phyloP scores from a whole-genome alignment of 495 filamentous ascomycete species.

The Lasiosphaeria ovina region DNA sequence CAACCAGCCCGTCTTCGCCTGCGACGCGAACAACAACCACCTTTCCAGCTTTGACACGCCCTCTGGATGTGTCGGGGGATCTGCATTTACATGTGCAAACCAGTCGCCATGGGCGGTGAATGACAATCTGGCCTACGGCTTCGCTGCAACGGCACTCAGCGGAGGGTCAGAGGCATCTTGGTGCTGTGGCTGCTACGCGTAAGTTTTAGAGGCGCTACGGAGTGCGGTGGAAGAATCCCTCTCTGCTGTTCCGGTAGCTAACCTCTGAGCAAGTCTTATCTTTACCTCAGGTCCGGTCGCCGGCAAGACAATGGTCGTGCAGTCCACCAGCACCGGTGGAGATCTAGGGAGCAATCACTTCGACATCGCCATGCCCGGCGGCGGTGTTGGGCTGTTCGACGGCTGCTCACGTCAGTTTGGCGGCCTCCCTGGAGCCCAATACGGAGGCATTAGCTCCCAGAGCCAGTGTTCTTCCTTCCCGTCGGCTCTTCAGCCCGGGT shows the following conservation, averaged over 20 bases:
- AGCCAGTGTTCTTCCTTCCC: constrained; percentile 52
- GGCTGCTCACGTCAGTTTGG: constrained; percentile 53
- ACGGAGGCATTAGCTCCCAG: constrained; percentile 53
- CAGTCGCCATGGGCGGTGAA: constrained; percentile 55
- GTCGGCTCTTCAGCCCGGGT: constrained; percentile 49
- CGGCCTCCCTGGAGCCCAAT: constrained; percentile 52
- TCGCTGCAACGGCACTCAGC: constrained; percentile 49
- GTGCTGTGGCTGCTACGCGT: constrained; percentile 59
- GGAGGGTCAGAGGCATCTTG: constrained; percentile 46
- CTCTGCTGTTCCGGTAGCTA: constrained; percentile 2
- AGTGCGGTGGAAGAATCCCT: too few species aligned
- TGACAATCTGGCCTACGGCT: constrained; percentile 53
- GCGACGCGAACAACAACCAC: constrained; percentile 51
- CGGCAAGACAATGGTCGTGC: constrained; percentile 60
- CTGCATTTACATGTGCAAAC: constrained; percentile 53
- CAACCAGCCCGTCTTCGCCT: constrained; percentile 49
- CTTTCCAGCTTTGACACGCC: constrained; percentile 24
- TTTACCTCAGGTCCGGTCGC: constrained; percentile 41
- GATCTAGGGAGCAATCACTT: constrained; percentile 58
- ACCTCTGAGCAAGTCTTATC: constrained; percentile 24
- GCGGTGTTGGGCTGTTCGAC: constrained; percentile 57
- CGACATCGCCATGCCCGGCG: constrained; percentile 57
- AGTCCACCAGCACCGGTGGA: constrained; percentile 61
- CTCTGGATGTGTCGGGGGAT: constrained; percentile 43
- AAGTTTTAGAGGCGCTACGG: constrained; percentile 19